Evolutionary conservation across 345 rosid genomes (phyloP).

Genomic region (Aegle marmelos): DNA sequence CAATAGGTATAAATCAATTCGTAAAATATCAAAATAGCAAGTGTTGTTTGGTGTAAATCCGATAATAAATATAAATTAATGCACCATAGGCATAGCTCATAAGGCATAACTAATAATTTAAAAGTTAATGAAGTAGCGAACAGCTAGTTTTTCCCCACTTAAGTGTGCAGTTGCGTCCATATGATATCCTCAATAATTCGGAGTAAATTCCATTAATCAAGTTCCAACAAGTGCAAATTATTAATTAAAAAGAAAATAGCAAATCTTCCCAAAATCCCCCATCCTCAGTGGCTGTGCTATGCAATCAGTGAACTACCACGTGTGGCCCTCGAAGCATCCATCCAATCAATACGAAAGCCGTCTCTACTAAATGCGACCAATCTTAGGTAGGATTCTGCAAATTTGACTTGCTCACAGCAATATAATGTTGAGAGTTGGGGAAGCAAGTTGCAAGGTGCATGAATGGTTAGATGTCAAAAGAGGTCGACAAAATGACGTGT

Average conservation of each 20-base stretch:
- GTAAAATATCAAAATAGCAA: not conserved
- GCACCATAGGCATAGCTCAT: not conserved
- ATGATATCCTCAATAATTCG: not conserved
- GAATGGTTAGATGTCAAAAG: not conserved
- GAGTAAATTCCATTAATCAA: not conserved
- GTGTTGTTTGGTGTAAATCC: not conserved
- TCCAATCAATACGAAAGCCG: not conserved
- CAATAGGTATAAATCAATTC: not conserved
- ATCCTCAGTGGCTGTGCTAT: not conserved
- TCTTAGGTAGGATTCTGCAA: not conserved
- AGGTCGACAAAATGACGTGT: not conserved
- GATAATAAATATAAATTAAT: not conserved
- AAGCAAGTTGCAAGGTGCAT: not conserved
- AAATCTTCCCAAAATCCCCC: conserved; percentile 13
- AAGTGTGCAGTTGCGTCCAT: conserved; percentile 6
- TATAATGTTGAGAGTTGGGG: not conserved
- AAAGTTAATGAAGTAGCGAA: conserved; percentile 2
- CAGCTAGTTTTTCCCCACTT: conserved; percentile 18
- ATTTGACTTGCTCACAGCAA: not conserved
- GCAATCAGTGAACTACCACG: conserved; percentile 9
- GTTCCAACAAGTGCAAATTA: not conserved
- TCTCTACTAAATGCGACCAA: not conserved
- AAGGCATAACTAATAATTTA: not conserved
- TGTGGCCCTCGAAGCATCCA: not conserved
- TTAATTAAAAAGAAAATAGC: not conserved